Evolutionary conservation across 2,329 filamentous ascomycete genomes (phyloP).

Genomic region (Curvularia sp.): DNA sequence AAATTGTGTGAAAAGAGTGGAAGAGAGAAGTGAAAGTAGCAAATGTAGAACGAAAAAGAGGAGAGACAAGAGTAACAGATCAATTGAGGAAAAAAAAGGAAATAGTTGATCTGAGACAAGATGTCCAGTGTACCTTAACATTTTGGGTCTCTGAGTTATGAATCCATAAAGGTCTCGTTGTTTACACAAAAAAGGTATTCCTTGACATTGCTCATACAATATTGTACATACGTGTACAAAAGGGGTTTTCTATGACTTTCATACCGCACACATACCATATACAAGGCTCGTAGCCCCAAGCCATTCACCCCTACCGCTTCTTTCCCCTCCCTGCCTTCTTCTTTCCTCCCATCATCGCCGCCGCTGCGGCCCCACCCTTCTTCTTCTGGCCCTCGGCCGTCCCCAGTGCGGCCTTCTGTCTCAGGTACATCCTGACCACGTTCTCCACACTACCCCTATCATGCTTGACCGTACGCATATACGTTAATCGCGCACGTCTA

Average conservation of each 20-base stretch:
- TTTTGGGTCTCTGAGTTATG: too few species aligned
- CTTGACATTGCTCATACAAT: constrained; percentile 1
- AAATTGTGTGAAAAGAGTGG: too few species aligned
- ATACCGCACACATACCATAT: neutral
- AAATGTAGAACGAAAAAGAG: too few species aligned
- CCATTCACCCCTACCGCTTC: constrained; percentile 32
- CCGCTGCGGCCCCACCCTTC: constrained; percentile 30
- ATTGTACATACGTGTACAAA: constrained; percentile 20
- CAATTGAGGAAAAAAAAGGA: too few species aligned
- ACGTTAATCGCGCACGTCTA: constrained; percentile 85
- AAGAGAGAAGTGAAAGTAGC: too few species aligned
- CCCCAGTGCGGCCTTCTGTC: constrained; percentile 48
- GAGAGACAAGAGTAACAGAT: too few species aligned
- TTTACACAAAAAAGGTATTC: neutral
- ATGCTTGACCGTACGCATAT: constrained; percentile 69
- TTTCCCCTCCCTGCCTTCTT: constrained; percentile 38
- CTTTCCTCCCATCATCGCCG: constrained; percentile 37
- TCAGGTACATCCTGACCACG: constrained; percentile 46
- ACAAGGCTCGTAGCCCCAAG: too few species aligned
- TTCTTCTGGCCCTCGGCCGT: constrained; percentile 40
- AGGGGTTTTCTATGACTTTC: neutral
- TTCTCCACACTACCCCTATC: constrained; percentile 50
- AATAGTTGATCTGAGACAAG: too few species aligned
- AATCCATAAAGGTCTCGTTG: too few species aligned
- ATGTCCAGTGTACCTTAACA: too few species aligned